Evolutionary conservation across 192 early-diverging fungal genomes (phyloP).

Genomic region (Tieghemiomyces parasiticus): DNA sequence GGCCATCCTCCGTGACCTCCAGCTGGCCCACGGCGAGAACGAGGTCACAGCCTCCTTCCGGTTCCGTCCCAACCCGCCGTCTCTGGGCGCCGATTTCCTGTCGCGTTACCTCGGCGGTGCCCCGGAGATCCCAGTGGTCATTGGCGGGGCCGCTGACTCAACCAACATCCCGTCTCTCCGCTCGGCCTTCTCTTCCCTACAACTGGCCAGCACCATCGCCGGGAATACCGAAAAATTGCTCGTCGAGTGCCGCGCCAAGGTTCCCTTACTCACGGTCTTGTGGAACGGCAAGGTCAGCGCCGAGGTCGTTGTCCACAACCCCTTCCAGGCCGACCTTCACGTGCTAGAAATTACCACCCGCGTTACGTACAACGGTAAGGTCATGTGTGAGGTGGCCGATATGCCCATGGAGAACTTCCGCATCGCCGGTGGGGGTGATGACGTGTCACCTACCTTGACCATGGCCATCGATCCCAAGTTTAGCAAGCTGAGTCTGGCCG

Average conservation of each 20-base stretch:
- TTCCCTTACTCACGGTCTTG: not conserved
- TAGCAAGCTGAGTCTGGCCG: not conserved
- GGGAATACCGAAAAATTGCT: constrained; percentile 9
- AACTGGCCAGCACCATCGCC: constrained; percentile 24
- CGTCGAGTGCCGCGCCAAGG: not conserved
- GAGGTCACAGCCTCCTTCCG: constrained; percentile 22
- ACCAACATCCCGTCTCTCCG: constrained; percentile 29
- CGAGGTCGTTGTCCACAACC: not conserved
- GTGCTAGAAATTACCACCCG: not conserved
- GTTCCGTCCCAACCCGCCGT: constrained; percentile 28
- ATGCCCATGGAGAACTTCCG: not conserved
- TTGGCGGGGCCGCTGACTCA: constrained; percentile 24
- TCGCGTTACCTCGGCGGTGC: constrained; percentile 30
- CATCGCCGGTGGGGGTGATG: not conserved
- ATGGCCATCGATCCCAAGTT: not conserved
- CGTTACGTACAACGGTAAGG: not conserved
- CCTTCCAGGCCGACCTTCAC: not conserved
- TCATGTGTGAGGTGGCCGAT: not conserved
- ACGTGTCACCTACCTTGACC: not conserved
- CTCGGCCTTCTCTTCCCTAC: constrained; percentile 24
- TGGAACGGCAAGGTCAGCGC: not conserved
- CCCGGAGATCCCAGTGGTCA: constrained; percentile 19
- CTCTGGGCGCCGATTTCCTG: constrained; percentile 28
- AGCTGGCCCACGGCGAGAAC: constrained; percentile 30
- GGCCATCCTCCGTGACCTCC: constrained; percentile 25